Evolutionary conservation across 306 rosid genomes (phyloP), one percentile per base, ranked within the genome.

Genomic region (Castanea crenata): DNA sequence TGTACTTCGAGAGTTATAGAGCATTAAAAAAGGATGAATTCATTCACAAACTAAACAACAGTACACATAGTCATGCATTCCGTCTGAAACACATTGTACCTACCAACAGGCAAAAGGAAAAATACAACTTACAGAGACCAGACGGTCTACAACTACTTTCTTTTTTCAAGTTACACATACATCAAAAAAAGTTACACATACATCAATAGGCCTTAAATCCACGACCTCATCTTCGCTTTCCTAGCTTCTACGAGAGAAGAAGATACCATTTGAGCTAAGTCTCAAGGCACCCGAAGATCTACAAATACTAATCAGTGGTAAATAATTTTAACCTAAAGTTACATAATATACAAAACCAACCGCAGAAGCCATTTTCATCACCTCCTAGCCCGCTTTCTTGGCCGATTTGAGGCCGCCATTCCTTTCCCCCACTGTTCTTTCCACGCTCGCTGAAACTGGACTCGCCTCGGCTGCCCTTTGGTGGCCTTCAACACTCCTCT

Each of bases 401-500:
- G 92, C 77, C 85, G 83, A 75, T 83, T 91, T 13, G 75, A 78
- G 67, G 87, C 86, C 58, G 78, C 84, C 5, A 79, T 21, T 83
- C 94, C 78, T 89, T 87, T 29, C 79, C 89, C 21, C 88, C 81
- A 75, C 74, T 82, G 78, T 88, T 97, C 83, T 92, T 90, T 12
- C 86, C 85, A 19, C 98, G 91, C 87, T 93, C 2, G 82, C 69
- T 54, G 86, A 80, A 49, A 29, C 84, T 41, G 83, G 73, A 19
- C 38, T 83, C 0, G 84, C 44, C 29, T 89, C 91, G 1, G 84
- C 89, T 29, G 79, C 73, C 67, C 87, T 91, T 93, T 1, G 97
- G 88, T 21, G 98, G 98, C 63, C 98, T 85, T n/a, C 97, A 20
- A 91, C 96, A 29, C 85, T 89, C 52, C 93, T 82, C 85, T 87